Evolutionary conservation across 106 monocot species (phyloP).

Genomic region (Cymbidium sinense): DNA sequence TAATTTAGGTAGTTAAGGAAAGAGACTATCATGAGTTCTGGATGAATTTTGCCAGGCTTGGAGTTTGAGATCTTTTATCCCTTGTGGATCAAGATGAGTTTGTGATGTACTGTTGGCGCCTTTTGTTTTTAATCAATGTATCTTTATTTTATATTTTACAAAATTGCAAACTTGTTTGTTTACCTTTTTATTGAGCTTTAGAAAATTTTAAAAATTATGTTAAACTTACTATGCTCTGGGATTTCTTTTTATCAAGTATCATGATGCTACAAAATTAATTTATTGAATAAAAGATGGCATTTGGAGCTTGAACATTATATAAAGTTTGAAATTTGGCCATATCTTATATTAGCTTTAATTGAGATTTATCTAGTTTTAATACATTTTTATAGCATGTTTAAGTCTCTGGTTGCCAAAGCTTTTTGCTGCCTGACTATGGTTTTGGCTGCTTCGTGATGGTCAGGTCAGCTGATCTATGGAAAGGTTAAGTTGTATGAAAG

Average conservation of each 20-base stretch:
- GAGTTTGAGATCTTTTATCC: background rate
- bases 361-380: background rate
- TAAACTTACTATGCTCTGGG: too few species aligned
- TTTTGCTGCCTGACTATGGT: background rate
- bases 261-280: too few species aligned
- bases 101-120: background rate
- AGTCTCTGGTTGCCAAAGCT: background rate
- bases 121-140: background rate
- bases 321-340: background rate
- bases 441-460: background rate
- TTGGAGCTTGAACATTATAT: background rate
- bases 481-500: background rate
- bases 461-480: background rate
- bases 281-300: too few species aligned
- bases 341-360: background rate
- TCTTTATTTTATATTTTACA: background rate
- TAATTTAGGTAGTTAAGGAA: background rate
- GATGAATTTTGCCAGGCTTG: background rate
- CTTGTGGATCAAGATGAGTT: background rate
- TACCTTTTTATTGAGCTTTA: background rate
- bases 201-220: too few species aligned
- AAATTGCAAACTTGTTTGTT: background rate
- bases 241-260: too few species aligned
- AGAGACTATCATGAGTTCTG: background rate
- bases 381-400: background rate